Percentiles rank a stretch among this genome's conserved stretches.
phyloP scores from a whole-genome alignment of 352 stramenopile genomes.

The Phytophthora cajani region DNA sequence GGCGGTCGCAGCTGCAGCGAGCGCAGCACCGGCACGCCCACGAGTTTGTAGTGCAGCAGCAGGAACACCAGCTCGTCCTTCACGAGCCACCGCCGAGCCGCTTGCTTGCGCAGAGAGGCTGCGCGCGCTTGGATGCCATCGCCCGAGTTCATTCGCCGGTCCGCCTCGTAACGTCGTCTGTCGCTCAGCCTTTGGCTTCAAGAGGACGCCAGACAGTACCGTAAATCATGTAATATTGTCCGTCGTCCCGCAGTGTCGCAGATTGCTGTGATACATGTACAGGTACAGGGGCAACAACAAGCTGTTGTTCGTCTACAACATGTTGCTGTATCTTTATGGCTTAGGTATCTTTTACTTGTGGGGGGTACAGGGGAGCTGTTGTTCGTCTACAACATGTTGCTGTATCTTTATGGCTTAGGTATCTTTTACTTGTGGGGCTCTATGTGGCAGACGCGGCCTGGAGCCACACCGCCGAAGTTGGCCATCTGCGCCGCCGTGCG shows the following conservation, averaged over 20 bases:
- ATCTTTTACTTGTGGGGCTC: slow-evolving; percentile 11
- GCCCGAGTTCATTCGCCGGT: slow-evolving; percentile 28
- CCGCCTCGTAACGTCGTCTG: slow-evolving; percentile 31
- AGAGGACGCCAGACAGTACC: slow-evolving; percentile 21
- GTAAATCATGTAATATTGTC: slow-evolving; percentile 18
- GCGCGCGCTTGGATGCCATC: slow-evolving; percentile 43
- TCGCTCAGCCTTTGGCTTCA: slow-evolving; percentile 26
- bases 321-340: not conserved
- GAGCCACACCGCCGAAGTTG: slow-evolving; percentile 47
- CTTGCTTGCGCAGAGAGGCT: slow-evolving; percentile 48
- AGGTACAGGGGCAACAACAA: not conserved
- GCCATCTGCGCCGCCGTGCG: slow-evolving; percentile 79
- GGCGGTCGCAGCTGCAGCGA: slow-evolving; percentile 55
- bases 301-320: not conserved
- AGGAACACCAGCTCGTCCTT: slow-evolving; percentile 87
- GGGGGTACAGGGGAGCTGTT: not conserved
- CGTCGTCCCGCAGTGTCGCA: slow-evolving; percentile 18
- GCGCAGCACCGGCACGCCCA: slow-evolving; percentile 48
- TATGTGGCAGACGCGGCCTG: slow-evolving; percentile 51
- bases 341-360: not conserved
- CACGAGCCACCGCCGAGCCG: slow-evolving; percentile 75
- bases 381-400: not conserved
- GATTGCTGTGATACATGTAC: too few species aligned
- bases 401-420: not conserved
- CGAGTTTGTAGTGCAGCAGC: slow-evolving; percentile 57